Base-by-base conservation (phyloP, 2,329 filamentous ascomycete species). In the Fusarium secorum region DNA sequence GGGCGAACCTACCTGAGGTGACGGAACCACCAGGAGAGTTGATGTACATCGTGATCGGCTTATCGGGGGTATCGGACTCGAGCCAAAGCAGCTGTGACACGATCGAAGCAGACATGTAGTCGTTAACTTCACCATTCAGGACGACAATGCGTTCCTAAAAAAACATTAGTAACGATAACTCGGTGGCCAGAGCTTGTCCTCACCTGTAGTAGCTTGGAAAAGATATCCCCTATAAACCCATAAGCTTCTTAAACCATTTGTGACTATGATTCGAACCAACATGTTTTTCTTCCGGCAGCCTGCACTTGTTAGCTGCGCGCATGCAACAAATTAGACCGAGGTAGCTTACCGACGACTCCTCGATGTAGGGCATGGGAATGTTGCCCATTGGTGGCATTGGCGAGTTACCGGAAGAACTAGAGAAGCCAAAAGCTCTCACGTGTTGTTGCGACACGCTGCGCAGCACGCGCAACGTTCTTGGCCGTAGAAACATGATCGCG, bases 1-100 rank as follows among this genome's bases (percentile, higher is more conserved):
- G 20, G 46, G 48, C 17, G 39, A 24, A 22, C 56, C 33, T 77
- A 87, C 88, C 89, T 66, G 83, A 83, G 3, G 96, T 95, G 68
- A 99, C 95, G 44, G 93, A 95, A 60, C 96, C 96, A 53, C 96
- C 96, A 0, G 95, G 95, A 0, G 93, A 97, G 84, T 99, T 97
- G 81, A 99, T 99, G 82, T 99, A 99, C 80, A 99, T 93, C 56
- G 93, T 96, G 72, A 99, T 98, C 17, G 94, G 93, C 80, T 97
- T 98, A 60, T 97, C 90, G 7, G 95, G 95, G 77, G 93, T 94
- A 78, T 99, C 96, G 76, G 95, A 96, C 86, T 99, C 97, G 81
- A 99, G 94, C 88, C 95, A 99, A 70, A 99, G 91, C 26, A 99
- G 90, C 80, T 99, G 97, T 3, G 96, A 94, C 32, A 98, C 95